Base-by-base conservation (phyloP, 2,329 filamentous ascomycete genomes). In the Tolypocladium endophyticum region DNA sequence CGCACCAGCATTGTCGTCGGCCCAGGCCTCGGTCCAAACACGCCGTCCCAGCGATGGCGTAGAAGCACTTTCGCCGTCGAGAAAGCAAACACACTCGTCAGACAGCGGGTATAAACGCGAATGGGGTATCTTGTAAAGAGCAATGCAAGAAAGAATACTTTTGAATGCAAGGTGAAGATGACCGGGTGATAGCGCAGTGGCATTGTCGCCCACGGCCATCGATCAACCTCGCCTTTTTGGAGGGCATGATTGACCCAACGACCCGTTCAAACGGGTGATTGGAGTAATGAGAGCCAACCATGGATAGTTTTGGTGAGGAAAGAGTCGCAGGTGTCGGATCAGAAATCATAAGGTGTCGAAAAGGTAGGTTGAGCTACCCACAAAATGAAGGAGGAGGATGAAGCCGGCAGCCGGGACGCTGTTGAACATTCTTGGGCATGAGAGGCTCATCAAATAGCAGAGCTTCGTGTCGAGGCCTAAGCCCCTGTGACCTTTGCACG, bases 1-100 rank as follows among this genome's bases (percentile, higher is more conserved):
- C 79, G 79, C 73, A 75, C 61, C 57, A 75, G 79, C 79, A 81
- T 81, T 81, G 72, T 82, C 78, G 78, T 72, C 71, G 47, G 67
- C 61, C 63, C 67, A 65, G 68, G 70, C 66, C 76, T 77, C 77
- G 74, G 77, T 78, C 72, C 71, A 75, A 75, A 79, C 73, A 76
- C 77, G 73, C 77, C 77, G 77, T 80, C 78, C 76, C 77, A 77
- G 77, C 77, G 74, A 81, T 81, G 78, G 79, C 79, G 78, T 79
- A 80, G 70, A 63, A 78, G 78, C 78, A 80, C 78, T 81, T 70
- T 81, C 77, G 76, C 77, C 75, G 78, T 77, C 78, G 78, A 81
- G 75, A 68, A 65, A 60, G 59, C 50, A 62, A 64, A 66, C 30
- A 53, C 47, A 68, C 73, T 76, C 74, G 74, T 72, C 68, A 68